Conservation (phyloP, 805 yeast genomes). For the Geotrichum ghanense region DNA sequence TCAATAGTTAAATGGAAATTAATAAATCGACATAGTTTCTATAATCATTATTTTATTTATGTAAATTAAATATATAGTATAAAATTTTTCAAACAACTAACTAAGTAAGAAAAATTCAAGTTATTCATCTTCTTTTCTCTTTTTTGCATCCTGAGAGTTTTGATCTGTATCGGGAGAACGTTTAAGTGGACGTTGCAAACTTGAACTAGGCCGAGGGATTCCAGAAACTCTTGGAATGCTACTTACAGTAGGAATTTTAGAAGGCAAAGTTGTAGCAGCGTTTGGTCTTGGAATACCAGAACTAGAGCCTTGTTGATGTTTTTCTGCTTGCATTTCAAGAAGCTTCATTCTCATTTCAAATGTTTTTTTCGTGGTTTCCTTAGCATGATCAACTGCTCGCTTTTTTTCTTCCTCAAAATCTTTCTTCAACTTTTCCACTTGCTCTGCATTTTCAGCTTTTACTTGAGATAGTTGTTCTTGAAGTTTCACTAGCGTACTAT, state of each 20-base stretch:
- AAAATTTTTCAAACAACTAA: not conserved
- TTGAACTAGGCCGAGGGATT: not conserved
- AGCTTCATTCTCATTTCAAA: slow-evolving; percentile 47
- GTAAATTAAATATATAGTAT: not conserved
- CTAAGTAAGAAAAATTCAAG: no score
- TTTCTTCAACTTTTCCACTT: slow-evolving; percentile 4
- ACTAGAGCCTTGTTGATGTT: slow-evolving; percentile 28
- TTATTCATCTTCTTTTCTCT: not conserved
- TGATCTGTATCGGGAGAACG: not conserved
- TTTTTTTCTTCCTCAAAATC: slow-evolving; percentile 30
- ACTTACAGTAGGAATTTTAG: no score
- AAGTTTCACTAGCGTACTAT: not conserved
- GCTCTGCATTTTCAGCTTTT: slow-evolving; percentile 13
- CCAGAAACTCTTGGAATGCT: no score
- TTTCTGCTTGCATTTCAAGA: slow-evolving; percentile 42
- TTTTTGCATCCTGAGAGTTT: not conserved
- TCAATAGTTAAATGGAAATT: no score
- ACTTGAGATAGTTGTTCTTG: slow-evolving; percentile 4
- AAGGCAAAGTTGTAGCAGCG: not conserved
- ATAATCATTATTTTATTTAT: not conserved
- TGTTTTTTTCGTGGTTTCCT: slow-evolving; percentile 43
- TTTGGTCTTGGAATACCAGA: slow-evolving; percentile 1
- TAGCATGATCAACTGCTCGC: slow-evolving; percentile 33
- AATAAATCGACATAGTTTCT: no score
- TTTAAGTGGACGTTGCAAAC: not conserved